Conservation (phyloP, 305 asterid species). For the Fraxinus latifolia region DNA sequence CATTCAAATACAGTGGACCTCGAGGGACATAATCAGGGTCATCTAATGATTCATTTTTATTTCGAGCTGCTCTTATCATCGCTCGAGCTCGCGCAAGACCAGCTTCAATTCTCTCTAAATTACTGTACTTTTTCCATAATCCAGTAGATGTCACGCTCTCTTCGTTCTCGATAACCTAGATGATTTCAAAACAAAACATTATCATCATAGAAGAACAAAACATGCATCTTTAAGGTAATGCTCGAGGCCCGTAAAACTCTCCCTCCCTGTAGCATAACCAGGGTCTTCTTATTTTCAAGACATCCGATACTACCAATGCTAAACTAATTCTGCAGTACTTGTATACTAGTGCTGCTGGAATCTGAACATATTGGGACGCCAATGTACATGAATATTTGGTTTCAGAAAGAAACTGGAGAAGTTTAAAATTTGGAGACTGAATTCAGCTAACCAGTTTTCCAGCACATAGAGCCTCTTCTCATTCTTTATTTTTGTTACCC, state of each 20-base stretch:
- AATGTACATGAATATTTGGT: background rate
- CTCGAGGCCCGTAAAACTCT: background rate
- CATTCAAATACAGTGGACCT: conserved; percentile 66
- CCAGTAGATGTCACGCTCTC: background rate
- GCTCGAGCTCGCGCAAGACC: conserved; percentile 48
- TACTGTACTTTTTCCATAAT: conserved; percentile 22
- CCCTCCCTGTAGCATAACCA: background rate
- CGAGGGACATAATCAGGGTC: conserved; percentile 56
- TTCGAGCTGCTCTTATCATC: conserved; percentile 35
- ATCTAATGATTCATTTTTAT: conserved; percentile 21
- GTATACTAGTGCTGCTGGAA: background rate
- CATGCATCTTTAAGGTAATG: background rate
- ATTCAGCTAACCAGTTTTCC: background rate
- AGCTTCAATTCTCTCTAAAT: conserved; percentile 38
- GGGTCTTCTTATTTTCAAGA: background rate
- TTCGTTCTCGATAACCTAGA: conserved; percentile 20
- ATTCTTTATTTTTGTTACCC: background rate
- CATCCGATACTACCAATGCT: background rate
- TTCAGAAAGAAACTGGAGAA: background rate
- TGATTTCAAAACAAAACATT: background rate
- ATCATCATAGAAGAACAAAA: background rate
- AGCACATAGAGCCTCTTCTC: background rate
- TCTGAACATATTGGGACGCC: background rate
- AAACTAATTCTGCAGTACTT: background rate
- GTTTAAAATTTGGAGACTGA: background rate